Conservation (phyloP, 2,329 filamentous ascomycete species). For the Microdochium nivale region DNA sequence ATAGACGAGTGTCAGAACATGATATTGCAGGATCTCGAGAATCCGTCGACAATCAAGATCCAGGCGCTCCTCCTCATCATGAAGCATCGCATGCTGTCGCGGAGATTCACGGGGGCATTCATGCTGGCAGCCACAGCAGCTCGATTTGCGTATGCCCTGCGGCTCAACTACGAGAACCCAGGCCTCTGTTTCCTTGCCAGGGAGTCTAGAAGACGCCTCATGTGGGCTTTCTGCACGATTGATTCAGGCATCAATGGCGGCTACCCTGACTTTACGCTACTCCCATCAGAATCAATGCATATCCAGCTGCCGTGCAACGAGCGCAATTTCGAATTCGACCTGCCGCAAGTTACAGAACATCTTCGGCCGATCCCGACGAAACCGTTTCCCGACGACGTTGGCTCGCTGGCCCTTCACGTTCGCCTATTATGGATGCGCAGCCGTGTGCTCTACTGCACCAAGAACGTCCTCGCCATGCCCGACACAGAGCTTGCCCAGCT, state of each 20-base stretch:
- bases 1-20: slow-evolving; percentile 45
- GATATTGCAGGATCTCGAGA: slow-evolving; percentile 43
- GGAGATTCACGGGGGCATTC: slow-evolving; percentile 35
- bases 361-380: slow-evolving; percentile 31
- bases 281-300: slow-evolving; percentile 31
- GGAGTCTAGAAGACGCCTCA: slow-evolving; percentile 33
- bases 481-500: slow-evolving; percentile 35
- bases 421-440: slow-evolving; percentile 47
- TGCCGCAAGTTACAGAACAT: slow-evolving; percentile 43
- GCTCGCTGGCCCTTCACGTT: slow-evolving; percentile 47
- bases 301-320: slow-evolving; percentile 41
- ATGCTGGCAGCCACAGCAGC: slow-evolving; percentile 36
- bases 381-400: slow-evolving; percentile 42
- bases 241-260: slow-evolving; percentile 38
- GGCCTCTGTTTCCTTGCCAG: slow-evolving; percentile 33
- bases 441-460: slow-evolving; percentile 44
- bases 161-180: slow-evolving; percentile 38
- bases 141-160: slow-evolving; percentile 38
- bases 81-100: slow-evolving; percentile 36
- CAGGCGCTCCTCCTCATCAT: slow-evolving; percentile 36
- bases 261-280: slow-evolving; percentile 35
- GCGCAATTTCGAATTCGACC: slow-evolving; percentile 46
- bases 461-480: slow-evolving; percentile 30
- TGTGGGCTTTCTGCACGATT: slow-evolving; percentile 41
- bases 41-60: slow-evolving; percentile 47